phyloP scores from a whole-genome alignment of 2,329 filamentous ascomycete species.

The Colletotrichum siamense region DNA sequence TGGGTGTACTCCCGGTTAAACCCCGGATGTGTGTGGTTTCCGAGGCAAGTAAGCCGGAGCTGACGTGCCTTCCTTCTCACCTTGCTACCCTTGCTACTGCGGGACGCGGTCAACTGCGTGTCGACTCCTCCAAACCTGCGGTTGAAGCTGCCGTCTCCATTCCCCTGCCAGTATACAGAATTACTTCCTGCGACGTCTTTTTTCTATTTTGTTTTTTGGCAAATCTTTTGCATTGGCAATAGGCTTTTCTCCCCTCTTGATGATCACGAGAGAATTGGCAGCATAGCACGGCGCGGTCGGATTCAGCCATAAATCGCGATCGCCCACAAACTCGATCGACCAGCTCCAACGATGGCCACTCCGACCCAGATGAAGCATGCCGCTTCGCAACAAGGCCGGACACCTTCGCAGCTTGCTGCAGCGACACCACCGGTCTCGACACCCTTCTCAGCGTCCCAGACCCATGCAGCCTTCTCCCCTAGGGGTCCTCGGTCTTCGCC shows the following conservation, averaged over 20 bases:
- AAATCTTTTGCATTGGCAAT: background rate
- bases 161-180: background rate
- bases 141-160: background rate
- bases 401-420: conserved; percentile 55
- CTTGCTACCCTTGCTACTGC: background rate
- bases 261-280: background rate
- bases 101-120: background rate
- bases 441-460: conserved; percentile 63
- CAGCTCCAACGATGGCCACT: conserved; percentile 46
- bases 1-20: background rate
- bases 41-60: background rate
- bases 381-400: conserved; percentile 57
- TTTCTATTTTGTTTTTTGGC: background rate
- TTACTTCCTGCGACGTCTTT: background rate
- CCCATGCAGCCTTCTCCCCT: conserved; percentile 65
- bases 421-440: conserved; percentile 72
- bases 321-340: background rate
- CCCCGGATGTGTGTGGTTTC: background rate
- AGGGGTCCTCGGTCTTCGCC: conserved; percentile 64
- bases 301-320: background rate
- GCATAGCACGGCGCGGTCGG: background rate
- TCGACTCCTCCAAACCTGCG: background rate
- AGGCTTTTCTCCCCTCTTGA: background rate
- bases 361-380: conserved; percentile 57
- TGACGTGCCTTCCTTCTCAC: background rate